Evolutionary conservation across 805 yeast genomes (phyloP), one percentile per base, ranked within the genome.

Genomic region (Metschnikowia noctiluminum): DNA sequence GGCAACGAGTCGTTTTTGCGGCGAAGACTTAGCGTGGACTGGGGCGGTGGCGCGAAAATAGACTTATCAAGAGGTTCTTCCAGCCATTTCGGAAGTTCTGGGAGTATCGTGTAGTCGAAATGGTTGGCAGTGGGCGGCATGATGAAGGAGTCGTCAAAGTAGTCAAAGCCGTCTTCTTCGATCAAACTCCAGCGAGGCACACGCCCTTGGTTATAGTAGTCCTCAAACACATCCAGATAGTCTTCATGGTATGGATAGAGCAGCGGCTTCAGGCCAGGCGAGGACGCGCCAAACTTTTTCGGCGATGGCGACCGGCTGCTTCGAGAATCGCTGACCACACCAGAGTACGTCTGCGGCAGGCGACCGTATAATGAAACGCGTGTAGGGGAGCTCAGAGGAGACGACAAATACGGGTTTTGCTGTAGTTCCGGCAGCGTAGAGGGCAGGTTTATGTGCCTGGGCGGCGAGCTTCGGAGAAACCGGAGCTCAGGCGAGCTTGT

Each of bases 31-130:
- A 44, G 52, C 28, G 42, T 45, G 14, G 28, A 48, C n/a, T 21
- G 49, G 45, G 40, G 46, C 11, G 26, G 46, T 3, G 38, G n/a
- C 16, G n/a, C 15, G 16, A 38, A 12, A 12, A 28, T 7, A 10
- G 38, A 28, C 15, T n/a, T 27, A 15, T 45, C 40, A 10, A 39
- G 16, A 3, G 38, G 7, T 15, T 38, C 43, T 8, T 42, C 43
- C 10, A 16, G 8, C 35, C 27, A 54, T 30, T 39, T 48, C 10
- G 66, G 74, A 7, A 70, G 55, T 30, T 69, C 72, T 0, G 74
- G 75, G 15, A 70, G 52, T 8, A 58, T 60, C 1, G 71, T 63
- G 46, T 66, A 69, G 53, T 70, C 73, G 54, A 70, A 69, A 48
- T 55, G 21, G 60, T 49, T 7, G 45, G 36, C 46, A 4, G 26